Conservation (phyloP, 2,329 filamentous ascomycete genomes). For the Pyrenophora seminiperda region DNA sequence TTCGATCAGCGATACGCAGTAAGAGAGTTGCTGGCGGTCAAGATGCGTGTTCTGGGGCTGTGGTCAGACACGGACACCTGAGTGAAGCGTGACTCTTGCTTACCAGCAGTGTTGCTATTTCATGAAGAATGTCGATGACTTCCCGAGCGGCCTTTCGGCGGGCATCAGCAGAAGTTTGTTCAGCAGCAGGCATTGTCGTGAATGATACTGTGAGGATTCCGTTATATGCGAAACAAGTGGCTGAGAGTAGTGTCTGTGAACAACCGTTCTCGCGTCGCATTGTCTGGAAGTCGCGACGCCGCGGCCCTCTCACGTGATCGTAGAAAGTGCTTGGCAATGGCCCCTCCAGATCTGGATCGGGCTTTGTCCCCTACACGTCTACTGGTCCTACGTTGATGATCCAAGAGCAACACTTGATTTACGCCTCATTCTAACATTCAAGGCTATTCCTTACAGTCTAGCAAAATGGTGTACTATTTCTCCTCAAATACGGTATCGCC, state of each 20-base stretch:
- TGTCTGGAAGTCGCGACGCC: neutral
- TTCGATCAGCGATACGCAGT: constrained; percentile 96
- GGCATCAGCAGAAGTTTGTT: constrained; percentile 40
- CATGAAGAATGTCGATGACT: constrained; percentile 78
- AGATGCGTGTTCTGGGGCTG: constrained; percentile 83
- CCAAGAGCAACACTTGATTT: constrained; percentile 8
- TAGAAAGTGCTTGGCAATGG: constrained; percentile 4
- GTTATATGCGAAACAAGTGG: neutral
- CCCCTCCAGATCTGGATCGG: constrained; percentile 3
- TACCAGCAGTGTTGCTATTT: constrained; percentile 89
- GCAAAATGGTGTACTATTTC: constrained; percentile 90
- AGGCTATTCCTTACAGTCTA: neutral
- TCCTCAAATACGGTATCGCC: constrained; percentile 83
- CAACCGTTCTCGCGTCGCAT: constrained; percentile 3
- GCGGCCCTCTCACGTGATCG: constrained; percentile 16
- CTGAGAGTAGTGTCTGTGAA: constrained; percentile 5
- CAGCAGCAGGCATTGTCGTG: constrained; percentile 24
- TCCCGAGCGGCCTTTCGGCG: constrained; percentile 80
- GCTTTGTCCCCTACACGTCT: constrained; percentile 33
- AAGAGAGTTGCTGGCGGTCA: constrained; percentile 85
- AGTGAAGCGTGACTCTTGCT: constrained; percentile 32
- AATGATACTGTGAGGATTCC: too few species aligned
- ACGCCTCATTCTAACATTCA: neutral
- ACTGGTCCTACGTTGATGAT: constrained; percentile 34
- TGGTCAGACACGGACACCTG: constrained; percentile 1